Percentiles rank a stretch among this genome's conserved stretches.
These are phyloP conservation scores for Hypoxylon rubiginosum DNA, from an alignment of 2,329 filamentous ascomycete species.

Conservation along the genomic window DNA sequence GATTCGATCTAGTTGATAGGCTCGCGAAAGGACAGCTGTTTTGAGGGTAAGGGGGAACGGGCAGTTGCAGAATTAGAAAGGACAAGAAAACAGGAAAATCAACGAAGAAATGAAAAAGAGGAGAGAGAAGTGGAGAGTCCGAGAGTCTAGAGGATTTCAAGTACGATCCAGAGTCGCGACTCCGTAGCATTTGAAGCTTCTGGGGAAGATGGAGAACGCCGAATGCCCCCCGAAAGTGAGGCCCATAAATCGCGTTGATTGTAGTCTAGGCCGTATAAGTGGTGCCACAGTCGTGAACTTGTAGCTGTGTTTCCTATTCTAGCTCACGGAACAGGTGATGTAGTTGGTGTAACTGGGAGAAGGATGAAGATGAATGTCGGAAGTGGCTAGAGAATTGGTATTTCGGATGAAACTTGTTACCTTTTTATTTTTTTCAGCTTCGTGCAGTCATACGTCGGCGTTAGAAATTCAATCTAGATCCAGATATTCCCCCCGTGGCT, in stretches of 20 bases:
- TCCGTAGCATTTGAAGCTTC: conserved; percentile 33
- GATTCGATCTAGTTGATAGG: conserved; percentile 20
- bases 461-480: conserved; percentile 8
- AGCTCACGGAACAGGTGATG: conserved; percentile 30
- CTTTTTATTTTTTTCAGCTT: background rate
- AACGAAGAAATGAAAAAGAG: conserved; percentile 22
- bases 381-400: conserved; percentile 7
- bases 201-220: conserved; percentile 40
- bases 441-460: background rate
- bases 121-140: no score
- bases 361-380: background rate
- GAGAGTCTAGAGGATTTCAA: conserved; percentile 35
- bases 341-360: background rate
- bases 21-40: conserved; percentile 4
- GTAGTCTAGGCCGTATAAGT: conserved; percentile 31
- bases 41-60: background rate
- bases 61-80: conserved; percentile 2
- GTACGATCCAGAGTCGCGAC: conserved; percentile 24
- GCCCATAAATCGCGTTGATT: conserved; percentile 29
- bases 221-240: conserved; percentile 32
- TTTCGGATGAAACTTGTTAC: background rate
- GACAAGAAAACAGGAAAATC: conserved; percentile 31
- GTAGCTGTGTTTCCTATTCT: conserved; percentile 28
- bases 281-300: conserved; percentile 28
- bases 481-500: background rate